A percentile compares a stretch with the other conserved stretches of the same genome.
Evolutionary conservation across 768 basidiomycete species (phyloP).

Genomic region (Lepiota venenata): DNA sequence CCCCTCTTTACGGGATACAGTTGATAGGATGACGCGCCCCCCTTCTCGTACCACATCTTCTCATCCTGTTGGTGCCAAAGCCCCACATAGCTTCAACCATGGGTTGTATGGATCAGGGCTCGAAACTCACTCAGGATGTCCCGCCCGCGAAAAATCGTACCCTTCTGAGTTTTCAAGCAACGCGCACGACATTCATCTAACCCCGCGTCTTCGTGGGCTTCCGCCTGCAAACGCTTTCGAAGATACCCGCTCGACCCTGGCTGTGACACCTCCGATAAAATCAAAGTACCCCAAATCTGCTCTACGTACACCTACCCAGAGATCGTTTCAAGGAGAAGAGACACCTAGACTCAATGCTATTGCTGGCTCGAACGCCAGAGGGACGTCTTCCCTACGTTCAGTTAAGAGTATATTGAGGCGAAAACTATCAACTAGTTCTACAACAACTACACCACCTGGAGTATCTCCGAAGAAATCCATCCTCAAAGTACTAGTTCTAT

Average conservation of each 20-base stretch:
- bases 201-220: neutral
- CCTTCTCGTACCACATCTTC: conserved; percentile 20
- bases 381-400: conserved; percentile 9
- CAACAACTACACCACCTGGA: neutral
- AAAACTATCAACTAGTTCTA: neutral
- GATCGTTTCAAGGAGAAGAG: neutral
- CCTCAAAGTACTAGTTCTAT: neutral
- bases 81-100: neutral
- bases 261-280: neutral
- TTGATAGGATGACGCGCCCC: conserved; percentile 68
- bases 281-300: conserved; percentile 5
- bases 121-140: neutral
- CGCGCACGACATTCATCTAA: neutral
- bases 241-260: neutral
- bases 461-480: neutral
- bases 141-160: neutral
- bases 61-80: neutral
- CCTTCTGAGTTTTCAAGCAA: conserved; percentile 1
- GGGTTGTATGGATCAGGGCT: no score
- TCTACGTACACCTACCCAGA: conserved; percentile 4
- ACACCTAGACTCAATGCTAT: neutral
- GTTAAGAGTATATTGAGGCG: conserved; percentile 14
- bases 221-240: neutral
- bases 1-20: conserved; percentile 69
- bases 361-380: neutral